Conservation (phyloP, 768 basidiomycete species). For the Russula emetica region DNA sequence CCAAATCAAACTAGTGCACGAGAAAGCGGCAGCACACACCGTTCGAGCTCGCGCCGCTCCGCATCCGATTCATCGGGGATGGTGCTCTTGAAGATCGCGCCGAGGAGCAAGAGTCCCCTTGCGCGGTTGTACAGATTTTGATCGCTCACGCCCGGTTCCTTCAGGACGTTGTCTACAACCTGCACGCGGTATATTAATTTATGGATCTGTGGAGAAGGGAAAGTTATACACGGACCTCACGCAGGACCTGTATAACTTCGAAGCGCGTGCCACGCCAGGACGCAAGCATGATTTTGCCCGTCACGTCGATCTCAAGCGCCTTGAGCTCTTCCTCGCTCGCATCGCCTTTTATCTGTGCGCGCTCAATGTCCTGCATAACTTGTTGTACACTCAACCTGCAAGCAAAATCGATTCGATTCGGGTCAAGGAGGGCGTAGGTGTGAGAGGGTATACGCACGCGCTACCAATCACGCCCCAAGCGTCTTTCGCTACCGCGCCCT, state of each 20-base stretch:
- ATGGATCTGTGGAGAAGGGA: constrained; percentile 1
- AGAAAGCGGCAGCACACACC: constrained; percentile 44
- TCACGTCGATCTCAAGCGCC: constrained; percentile 87
- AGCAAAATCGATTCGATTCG: not conserved
- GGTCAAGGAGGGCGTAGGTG: not conserved
- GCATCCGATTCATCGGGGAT: constrained; percentile 87
- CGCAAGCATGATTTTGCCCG: constrained; percentile 92
- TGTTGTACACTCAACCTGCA: constrained; percentile 66
- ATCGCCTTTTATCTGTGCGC: constrained; percentile 83
- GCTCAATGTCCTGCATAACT: constrained; percentile 88
- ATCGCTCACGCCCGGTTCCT: constrained; percentile 72
- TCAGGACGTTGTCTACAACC: constrained; percentile 82
- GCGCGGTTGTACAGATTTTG: constrained; percentile 73
- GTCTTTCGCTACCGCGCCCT: constrained; percentile 88
- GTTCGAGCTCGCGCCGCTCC: constrained; percentile 92
- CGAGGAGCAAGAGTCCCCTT: constrained; percentile 80
- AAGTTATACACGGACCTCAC: constrained; percentile 46
- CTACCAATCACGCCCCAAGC: constrained; percentile 95
- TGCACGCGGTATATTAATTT: constrained; percentile 31
- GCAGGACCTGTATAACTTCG: constrained; percentile 87
- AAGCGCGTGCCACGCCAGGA: constrained; percentile 97
- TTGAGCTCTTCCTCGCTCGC: constrained; percentile 78
- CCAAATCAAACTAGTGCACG: not conserved
- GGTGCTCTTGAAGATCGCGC: constrained; percentile 83
- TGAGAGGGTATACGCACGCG: constrained; percentile 56